phyloP scores from a whole-genome alignment of 495 filamentous ascomycete species.

The Penicillium cinerascens region DNA sequence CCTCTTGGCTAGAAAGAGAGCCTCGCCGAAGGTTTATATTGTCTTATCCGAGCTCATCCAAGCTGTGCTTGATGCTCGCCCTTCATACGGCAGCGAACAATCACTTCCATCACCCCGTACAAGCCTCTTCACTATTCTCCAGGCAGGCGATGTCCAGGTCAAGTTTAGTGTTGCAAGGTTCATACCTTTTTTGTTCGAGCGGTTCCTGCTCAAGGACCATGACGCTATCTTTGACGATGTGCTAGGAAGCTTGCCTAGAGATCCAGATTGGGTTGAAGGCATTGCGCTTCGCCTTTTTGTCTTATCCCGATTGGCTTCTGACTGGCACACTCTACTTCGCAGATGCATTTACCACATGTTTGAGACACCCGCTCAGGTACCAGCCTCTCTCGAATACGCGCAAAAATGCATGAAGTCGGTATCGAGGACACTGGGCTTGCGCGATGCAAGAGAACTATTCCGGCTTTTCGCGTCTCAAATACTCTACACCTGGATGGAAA shows the following conservation, averaged over 20 bases:
- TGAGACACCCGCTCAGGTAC: constrained; percentile 72
- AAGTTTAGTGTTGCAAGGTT: constrained; percentile 68
- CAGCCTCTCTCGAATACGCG: constrained; percentile 62
- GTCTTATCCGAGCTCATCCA: constrained; percentile 64
- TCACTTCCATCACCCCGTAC: constrained; percentile 66
- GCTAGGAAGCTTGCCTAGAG: constrained; percentile 65
- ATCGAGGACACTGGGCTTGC: constrained; percentile 59
- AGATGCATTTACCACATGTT: constrained; percentile 89
- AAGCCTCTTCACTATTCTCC: constrained; percentile 68
- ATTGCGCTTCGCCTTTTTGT: constrained; percentile 80
- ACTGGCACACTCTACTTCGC: constrained; percentile 76
- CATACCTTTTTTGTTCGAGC: constrained; percentile 73
- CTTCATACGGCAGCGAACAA: constrained; percentile 55
- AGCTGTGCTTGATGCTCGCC: constrained; percentile 58
- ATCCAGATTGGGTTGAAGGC: constrained; percentile 69
- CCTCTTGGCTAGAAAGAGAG: constrained; percentile 56
- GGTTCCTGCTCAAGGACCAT: constrained; percentile 73
- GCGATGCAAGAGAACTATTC: constrained; percentile 66
- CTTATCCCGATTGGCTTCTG: constrained; percentile 67
- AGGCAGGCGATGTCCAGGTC: constrained; percentile 62
- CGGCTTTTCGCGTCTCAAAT: constrained; percentile 86
- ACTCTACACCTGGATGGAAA: constrained; percentile 85
- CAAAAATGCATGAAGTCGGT: constrained; percentile 64
- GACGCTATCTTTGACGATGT: constrained; percentile 79
- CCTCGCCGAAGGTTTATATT: constrained; percentile 66